These are phyloP conservation scores for Venturia asperata DNA, from an alignment of 2,329 filamentous ascomycete species.

Conservation along the genomic window DNA sequence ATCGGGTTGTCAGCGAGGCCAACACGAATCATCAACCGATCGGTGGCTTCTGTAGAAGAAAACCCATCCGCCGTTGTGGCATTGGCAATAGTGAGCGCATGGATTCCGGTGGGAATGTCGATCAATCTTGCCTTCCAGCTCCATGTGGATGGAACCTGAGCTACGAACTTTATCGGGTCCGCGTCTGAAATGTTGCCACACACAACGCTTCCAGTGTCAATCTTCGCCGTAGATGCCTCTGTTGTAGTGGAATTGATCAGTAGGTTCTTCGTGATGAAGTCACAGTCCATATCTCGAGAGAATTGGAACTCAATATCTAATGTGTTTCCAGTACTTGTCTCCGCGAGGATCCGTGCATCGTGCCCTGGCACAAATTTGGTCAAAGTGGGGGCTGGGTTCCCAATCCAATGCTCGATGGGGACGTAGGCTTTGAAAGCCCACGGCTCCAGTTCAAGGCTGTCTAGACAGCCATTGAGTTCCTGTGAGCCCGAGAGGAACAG, in stretches of 20 bases:
- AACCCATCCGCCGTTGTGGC: constrained; percentile 28
- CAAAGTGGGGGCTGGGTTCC: constrained; percentile 47
- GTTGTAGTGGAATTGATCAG: constrained; percentile 48
- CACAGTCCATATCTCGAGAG: constrained; percentile 55
- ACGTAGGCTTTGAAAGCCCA: constrained; percentile 58
- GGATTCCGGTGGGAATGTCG: constrained; percentile 54
- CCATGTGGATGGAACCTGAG: constrained; percentile 50
- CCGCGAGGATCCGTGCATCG: constrained; percentile 50
- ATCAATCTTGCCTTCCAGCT: constrained; percentile 46
- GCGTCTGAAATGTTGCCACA: constrained; percentile 30
- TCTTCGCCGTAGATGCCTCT: constrained; percentile 35
- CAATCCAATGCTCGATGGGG: constrained; percentile 43
- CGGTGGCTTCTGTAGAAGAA: constrained; percentile 43
- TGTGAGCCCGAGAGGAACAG: constrained; percentile 36
- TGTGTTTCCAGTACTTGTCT: constrained; percentile 34
- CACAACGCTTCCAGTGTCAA: constrained; percentile 40
- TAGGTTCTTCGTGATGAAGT: constrained; percentile 45
- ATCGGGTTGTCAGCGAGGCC: constrained; percentile 53
- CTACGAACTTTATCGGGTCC: constrained; percentile 24
- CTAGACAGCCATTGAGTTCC: constrained; percentile 52
- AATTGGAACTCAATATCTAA: constrained; percentile 51
- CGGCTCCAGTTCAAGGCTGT: constrained; percentile 44
- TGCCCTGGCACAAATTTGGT: constrained; percentile 56
- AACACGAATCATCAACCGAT: constrained; percentile 56
- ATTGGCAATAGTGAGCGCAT: constrained; percentile 52